phyloP scores from a whole-genome alignment of 257 asterid genomes.

The Petunia axillaris region DNA sequence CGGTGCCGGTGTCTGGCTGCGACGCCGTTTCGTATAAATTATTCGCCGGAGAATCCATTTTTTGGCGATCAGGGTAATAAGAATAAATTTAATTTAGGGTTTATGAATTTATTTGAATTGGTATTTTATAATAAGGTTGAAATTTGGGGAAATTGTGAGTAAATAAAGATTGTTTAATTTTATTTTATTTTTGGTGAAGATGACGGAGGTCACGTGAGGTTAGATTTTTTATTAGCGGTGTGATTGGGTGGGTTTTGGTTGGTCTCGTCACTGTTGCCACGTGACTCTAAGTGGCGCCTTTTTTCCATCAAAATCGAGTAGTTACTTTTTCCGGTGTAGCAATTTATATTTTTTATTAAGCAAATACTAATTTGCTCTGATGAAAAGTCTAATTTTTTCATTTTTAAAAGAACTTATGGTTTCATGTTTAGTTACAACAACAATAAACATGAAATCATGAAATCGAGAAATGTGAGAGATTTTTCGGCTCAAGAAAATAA shows the following conservation, averaged over 20 bases:
- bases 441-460: too few relatives aligned
- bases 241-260: not conserved
- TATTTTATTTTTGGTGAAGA: not conserved
- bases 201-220: conserved; percentile 12
- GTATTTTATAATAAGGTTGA: conserved; percentile 27
- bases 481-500: too few relatives aligned
- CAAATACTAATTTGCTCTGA: too few relatives aligned
- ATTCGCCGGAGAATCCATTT: conserved; percentile 78
- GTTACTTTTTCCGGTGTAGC: not conserved
- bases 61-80: not conserved
- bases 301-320: not conserved
- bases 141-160: conserved; percentile 14
- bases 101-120: not conserved
- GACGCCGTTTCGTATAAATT: conserved; percentile 92
- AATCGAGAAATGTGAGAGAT: too few relatives aligned
- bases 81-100: conserved; percentile 17
- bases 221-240: not conserved
- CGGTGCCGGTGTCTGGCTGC: conserved; percentile 94
- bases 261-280: not conserved
- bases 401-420: too few relatives aligned
- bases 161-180: too few relatives aligned
- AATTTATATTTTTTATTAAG: too few relatives aligned
- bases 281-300: conserved; percentile 10
- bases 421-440: too few relatives aligned
- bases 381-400: too few relatives aligned